These are phyloP conservation scores for Talaromyces proteolyticus DNA, from an alignment of 495 filamentous ascomycete genomes.

Conservation along the genomic window DNA sequence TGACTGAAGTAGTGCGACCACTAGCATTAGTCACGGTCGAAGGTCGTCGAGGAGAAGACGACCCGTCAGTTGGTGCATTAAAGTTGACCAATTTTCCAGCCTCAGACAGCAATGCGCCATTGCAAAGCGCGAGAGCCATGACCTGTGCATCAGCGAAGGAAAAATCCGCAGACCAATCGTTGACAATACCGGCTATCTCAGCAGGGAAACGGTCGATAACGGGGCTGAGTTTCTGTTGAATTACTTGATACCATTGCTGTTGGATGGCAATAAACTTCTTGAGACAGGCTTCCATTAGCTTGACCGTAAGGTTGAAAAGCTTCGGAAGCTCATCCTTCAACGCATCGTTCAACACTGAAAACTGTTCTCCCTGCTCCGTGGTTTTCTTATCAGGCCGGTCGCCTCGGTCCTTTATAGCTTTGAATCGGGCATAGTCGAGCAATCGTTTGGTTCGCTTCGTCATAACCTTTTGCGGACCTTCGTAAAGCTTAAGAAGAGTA, in stretches of 20 bases:
- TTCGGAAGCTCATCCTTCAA: slow-evolving; percentile 89
- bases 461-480: slow-evolving; percentile 79
- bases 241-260: slow-evolving; percentile 67
- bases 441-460: slow-evolving; percentile 87
- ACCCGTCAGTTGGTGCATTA: slow-evolving; percentile 42
- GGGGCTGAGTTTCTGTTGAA: slow-evolving; percentile 72
- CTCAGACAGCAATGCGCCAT: slow-evolving; percentile 50
- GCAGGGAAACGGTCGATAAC: slow-evolving; percentile 68
- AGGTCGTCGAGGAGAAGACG: slow-evolving; percentile 35
- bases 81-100: slow-evolving; percentile 45
- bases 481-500: slow-evolving; percentile 70
- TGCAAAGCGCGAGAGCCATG: slow-evolving; percentile 49
- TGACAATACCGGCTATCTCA: slow-evolving; percentile 57
- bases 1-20: slow-evolving; percentile 53
- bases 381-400: slow-evolving; percentile 81
- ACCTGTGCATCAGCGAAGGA: slow-evolving; percentile 46
- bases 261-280: slow-evolving; percentile 79
- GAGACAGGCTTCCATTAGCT: slow-evolving; percentile 72
- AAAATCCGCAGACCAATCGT: slow-evolving; percentile 69
- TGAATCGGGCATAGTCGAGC: slow-evolving; percentile 80
- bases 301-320: slow-evolving; percentile 71
- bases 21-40: slow-evolving; percentile 38
- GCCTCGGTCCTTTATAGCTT: slow-evolving; percentile 65
- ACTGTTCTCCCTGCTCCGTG: slow-evolving; percentile 75
- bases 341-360: slow-evolving; percentile 82